Evolutionary conservation across 306 rosid genomes (phyloP).

Genomic region (Dicorynia guianensis): DNA sequence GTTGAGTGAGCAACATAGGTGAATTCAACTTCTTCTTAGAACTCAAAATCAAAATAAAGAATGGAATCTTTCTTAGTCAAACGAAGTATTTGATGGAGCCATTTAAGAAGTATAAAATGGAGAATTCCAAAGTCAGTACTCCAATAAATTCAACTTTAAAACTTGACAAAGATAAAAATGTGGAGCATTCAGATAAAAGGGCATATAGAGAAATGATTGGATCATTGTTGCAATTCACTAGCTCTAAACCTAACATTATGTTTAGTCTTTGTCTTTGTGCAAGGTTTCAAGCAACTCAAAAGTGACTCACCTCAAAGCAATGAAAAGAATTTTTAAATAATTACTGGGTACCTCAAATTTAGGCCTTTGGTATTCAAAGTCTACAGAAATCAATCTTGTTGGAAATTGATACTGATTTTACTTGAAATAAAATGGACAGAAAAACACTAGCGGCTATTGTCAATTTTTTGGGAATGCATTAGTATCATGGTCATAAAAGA

Average conservation of each 20-base stretch:
- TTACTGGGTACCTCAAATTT: neutral
- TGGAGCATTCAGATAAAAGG: neutral
- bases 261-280: neutral
- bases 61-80: slow-evolving; percentile 5
- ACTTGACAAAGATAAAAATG: neutral
- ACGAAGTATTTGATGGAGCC: neutral
- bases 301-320: neutral
- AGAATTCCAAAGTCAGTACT: too few relatives aligned
- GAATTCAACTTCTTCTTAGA: slow-evolving; percentile 8
- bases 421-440: neutral
- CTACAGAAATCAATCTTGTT: too few relatives aligned
- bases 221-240: neutral
- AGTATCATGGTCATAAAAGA: neutral
- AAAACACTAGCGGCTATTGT: neutral
- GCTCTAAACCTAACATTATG: neutral
- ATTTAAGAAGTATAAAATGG: neutral
- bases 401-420: neutral
- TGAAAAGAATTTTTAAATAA: neutral
- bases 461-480: neutral
- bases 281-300: neutral
- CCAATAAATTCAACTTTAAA: too few relatives aligned
- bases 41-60: neutral
- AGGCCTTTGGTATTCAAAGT: neutral
- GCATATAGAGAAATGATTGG: neutral
- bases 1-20: slow-evolving; percentile 5